Conservation (phyloP, 2,329 filamentous ascomycete species). For the Aspergillus sp. region DNA sequence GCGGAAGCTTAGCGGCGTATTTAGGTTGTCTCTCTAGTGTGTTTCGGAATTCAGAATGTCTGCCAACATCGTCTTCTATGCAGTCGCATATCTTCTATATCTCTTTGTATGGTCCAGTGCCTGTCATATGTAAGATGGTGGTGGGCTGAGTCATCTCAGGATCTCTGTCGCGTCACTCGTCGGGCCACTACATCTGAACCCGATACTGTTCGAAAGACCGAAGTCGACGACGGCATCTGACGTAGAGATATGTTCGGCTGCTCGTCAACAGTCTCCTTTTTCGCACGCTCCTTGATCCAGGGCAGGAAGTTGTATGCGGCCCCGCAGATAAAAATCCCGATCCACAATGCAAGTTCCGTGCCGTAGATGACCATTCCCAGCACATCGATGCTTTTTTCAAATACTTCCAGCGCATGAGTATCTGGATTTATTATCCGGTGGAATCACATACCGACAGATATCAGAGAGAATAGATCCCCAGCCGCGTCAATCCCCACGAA, state of each 20-base stretch:
- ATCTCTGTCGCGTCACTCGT: background rate
- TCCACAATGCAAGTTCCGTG: conserved; percentile 65
- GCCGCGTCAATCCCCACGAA: conserved; percentile 70
- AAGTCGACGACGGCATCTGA: conserved; percentile 59
- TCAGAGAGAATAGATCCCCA: conserved; percentile 65
- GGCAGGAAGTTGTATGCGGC: conserved; percentile 64
- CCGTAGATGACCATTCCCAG: conserved; percentile 67
- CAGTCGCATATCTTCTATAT: too few relatives aligned
- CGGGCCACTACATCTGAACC: conserved; percentile 15
- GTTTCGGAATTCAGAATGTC: too few relatives aligned
- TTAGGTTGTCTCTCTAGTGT: too few relatives aligned
- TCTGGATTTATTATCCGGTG: background rate
- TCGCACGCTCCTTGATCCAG: conserved; percentile 47
- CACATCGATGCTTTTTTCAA: conserved; percentile 44
- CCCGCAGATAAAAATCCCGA: conserved; percentile 64
- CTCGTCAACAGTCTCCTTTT: conserved; percentile 2
- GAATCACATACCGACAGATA: conserved; percentile 53
- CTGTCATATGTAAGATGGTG: too few relatives aligned
- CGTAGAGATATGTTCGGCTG: conserved; percentile 36
- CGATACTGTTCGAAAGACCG: conserved; percentile 61
- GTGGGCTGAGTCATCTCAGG: too few relatives aligned
- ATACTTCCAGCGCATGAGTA: conserved; percentile 19
- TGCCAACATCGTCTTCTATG: too few relatives aligned
- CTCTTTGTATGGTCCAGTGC: too few relatives aligned
- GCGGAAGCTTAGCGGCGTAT: background rate